Conservation (phyloP, 805 yeast species). For the Candida tibetensis region DNA sequence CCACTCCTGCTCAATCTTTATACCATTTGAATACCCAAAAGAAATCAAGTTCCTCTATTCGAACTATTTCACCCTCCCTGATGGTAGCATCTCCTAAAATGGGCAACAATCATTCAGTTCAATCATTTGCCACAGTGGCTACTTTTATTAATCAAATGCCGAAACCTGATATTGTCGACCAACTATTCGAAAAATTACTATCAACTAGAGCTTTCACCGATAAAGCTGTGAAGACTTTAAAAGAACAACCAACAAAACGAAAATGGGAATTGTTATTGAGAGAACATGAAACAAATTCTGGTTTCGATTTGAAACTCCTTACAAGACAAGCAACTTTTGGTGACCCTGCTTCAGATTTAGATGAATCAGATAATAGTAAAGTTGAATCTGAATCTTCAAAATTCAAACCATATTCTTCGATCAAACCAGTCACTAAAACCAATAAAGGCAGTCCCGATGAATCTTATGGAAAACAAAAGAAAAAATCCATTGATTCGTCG, state of each 20-base stretch:
- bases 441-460: constrained; percentile 7
- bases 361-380: not conserved
- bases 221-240: constrained; percentile 29
- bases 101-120: constrained; percentile 20
- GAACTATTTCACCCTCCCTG: constrained; percentile 6
- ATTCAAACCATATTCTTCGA: constrained; percentile 8
- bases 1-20: constrained; percentile 1
- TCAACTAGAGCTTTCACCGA: constrained; percentile 37
- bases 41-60: constrained; percentile 3
- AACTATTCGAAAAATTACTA: constrained; percentile 37
- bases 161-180: constrained; percentile 33
- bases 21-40: constrained; percentile 3
- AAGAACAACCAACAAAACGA: constrained; percentile 31
- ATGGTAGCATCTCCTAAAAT: constrained; percentile 1
- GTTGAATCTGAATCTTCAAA: constrained; percentile 1
- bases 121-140: constrained; percentile 33
- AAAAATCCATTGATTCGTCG: constrained; percentile 10
- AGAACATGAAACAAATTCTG: constrained; percentile 37
- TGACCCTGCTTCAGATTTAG: not conserved
- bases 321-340: constrained; percentile 10
- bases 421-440: constrained; percentile 10
- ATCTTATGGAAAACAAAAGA: constrained; percentile 8
- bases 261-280: constrained; percentile 45
- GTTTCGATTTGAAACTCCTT: constrained; percentile 32
- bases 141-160: constrained; percentile 36